phyloP scores from a whole-genome alignment of 768 basidiomycete species.

The Suillus sp. region DNA sequence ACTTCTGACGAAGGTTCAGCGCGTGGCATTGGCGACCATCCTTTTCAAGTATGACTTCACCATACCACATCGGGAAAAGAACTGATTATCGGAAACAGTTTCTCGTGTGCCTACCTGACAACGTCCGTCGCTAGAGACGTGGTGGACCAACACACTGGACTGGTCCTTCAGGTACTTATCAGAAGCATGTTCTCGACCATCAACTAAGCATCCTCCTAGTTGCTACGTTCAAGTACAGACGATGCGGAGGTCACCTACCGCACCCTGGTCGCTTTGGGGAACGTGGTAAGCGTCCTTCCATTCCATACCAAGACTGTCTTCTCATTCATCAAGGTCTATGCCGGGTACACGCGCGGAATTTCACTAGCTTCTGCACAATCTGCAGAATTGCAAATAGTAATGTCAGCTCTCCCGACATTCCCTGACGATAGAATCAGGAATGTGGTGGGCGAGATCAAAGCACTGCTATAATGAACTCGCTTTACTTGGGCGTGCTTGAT shows the following conservation, averaged over 20 bases:
- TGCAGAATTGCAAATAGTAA: conserved; percentile 30
- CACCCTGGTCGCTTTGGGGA: conserved; percentile 71
- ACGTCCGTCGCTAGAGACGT: conserved; percentile 41
- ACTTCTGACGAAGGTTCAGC: conserved; percentile 65
- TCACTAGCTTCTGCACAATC: conserved; percentile 34
- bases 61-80: background rate
- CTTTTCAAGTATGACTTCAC: conserved; percentile 77
- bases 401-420: conserved; percentile 39
- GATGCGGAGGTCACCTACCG: conserved; percentile 77
- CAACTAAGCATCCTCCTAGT: conserved; percentile 20
- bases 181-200: background rate
- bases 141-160: conserved; percentile 44
- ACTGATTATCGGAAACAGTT: conserved; percentile 39
- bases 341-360: conserved; percentile 40
- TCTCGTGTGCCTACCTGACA: conserved; percentile 61
- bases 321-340: conserved; percentile 47
- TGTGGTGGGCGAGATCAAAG: conserved; percentile 50
- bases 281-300: conserved; percentile 50
- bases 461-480: conserved; percentile 36
- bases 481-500: background rate
- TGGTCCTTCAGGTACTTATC: conserved; percentile 48
- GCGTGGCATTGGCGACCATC: conserved; percentile 78
- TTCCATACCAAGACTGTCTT: conserved; percentile 3
- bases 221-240: conserved; percentile 42
- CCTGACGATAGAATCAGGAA: conserved; percentile 59